Evolutionary conservation across 2,329 filamentous ascomycete genomes (phyloP).

Genomic region (Claviceps maximensis): DNA sequence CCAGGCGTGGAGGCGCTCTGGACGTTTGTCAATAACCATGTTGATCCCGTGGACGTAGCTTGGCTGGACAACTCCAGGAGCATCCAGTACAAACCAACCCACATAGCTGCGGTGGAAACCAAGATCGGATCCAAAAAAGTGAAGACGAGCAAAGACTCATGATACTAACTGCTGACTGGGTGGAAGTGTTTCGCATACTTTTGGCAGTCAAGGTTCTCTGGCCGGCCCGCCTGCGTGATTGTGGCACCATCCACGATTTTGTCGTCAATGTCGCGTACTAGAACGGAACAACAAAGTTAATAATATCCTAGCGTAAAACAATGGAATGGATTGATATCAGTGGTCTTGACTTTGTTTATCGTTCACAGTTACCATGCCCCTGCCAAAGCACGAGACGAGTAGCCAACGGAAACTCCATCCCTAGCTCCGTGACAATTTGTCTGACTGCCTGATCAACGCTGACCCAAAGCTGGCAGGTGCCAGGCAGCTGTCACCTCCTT

Average conservation of each 20-base stretch:
- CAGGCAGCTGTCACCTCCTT: background rate
- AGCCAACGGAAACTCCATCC: too few relatives aligned
- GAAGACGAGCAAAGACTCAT: background rate
- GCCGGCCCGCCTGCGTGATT: background rate
- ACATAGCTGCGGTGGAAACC: conserved; percentile 23
- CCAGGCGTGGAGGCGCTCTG: conserved; percentile 44
- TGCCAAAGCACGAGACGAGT: background rate
- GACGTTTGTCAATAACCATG: conserved; percentile 38
- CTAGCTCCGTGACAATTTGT: background rate
- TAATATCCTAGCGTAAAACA: background rate
- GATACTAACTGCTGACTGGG: background rate
- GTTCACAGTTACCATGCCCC: background rate
- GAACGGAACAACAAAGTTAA: background rate
- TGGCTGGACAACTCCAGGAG: conserved; percentile 31
- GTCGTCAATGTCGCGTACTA: background rate
- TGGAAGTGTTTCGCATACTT: background rate
- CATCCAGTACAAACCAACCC: conserved; percentile 18
- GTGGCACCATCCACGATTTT: background rate
- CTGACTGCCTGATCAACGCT: background rate
- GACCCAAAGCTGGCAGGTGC: conserved; percentile 3
- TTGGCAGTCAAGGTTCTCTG: background rate
- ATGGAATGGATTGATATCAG: background rate
- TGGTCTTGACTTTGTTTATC: too few relatives aligned
- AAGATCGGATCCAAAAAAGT: conserved; percentile 19
- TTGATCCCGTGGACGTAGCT: conserved; percentile 36